phyloP scores from a whole-genome alignment of 306 rosid genomes.

The Spatholobus suberectus region DNA sequence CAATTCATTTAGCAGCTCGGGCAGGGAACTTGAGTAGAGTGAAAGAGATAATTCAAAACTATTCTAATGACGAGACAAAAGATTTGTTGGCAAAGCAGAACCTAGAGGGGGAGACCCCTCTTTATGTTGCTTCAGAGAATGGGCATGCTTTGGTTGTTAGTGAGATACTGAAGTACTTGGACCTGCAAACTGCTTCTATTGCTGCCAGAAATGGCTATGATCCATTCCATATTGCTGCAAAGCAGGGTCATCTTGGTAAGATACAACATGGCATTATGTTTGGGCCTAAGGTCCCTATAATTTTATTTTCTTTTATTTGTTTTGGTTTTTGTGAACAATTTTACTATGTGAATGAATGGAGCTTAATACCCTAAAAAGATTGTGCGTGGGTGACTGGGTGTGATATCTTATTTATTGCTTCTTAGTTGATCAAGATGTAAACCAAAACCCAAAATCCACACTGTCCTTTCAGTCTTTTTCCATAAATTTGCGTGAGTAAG shows the following conservation, averaged over 20 bases:
- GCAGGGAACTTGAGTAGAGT: constrained; percentile 69
- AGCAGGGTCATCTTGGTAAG: constrained; percentile 96
- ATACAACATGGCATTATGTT: constrained; percentile 5
- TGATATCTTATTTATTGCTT: not conserved
- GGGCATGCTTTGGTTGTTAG: constrained; percentile 72
- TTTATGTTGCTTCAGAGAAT: constrained; percentile 84
- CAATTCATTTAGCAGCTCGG: constrained; percentile 80
- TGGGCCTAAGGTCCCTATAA: constrained; percentile 12
- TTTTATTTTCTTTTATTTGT: constrained; percentile 7
- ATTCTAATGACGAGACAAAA: constrained; percentile 50
- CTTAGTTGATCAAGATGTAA: constrained; percentile 19
- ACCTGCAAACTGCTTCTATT: constrained; percentile 83
- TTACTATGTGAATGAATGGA: constrained; percentile 15
- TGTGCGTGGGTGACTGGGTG: constrained; percentile 16
- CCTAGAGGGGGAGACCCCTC: constrained; percentile 92
- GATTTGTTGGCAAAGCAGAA: constrained; percentile 72
- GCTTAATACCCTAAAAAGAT: constrained; percentile 22
- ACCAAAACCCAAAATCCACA: constrained; percentile 9
- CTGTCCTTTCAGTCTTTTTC: constrained; percentile 10
- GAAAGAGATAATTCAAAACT: constrained; percentile 66
- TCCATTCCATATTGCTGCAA: constrained; percentile 86
- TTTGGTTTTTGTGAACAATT: constrained; percentile 1
- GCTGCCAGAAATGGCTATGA: constrained; percentile 84
- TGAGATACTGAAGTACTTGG: constrained; percentile 79
- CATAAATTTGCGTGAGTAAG: constrained; percentile 15